Evolutionary conservation across 176 grass and related monocot genomes (phyloP), one percentile per base, ranked within the genome.

Genomic region (Hordeum marinum): DNA sequence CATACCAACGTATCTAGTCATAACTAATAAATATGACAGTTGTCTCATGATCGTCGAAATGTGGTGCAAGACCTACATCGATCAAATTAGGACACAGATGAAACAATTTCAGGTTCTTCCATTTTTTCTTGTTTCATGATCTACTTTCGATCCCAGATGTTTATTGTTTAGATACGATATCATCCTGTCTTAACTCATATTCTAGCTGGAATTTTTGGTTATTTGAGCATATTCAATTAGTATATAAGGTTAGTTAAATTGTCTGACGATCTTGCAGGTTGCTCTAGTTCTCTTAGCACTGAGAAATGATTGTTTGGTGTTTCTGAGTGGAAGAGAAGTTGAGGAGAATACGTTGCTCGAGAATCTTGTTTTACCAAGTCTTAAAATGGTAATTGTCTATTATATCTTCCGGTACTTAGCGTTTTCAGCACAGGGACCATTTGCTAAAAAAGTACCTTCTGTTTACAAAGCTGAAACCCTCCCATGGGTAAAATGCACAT

Each of bases 71-170:
- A 55, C 26, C 46, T 76, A 20, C 72, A 55, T 76, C 9, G 72
- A 76, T 55, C 15, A 76, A 52, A 76, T 76, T 55, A 55, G 0
- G 27, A 55, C 26, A 11, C 45, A 55, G 9, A 11, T 76, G 15
- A 76, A 55, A 26, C 72, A 76, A 34, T 45, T 76, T 76, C 72
- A 76, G 72, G 72, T 55, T 55, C 72, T 76, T 29, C 43, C 23
- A n/a, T n/a, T 72, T 31, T 72, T 63, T 63, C 20, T 25, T 24
- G 60, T 4, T 62, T 55, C 24, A 20, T 29, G 13, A 34, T 31
- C 14, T 76, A 76, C 46, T 55, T 21, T 35, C 11, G 46, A 4
- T 55, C 46, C 26, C 9, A 55, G 29, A 14, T 54, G 46, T 24
- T 75, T 3, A 24, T 14, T 72, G 45, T 72, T 72, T 1, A 70